Evolutionary conservation across 106 monocot genomes (phyloP).

Genomic region (Apostasia ramifera): DNA sequence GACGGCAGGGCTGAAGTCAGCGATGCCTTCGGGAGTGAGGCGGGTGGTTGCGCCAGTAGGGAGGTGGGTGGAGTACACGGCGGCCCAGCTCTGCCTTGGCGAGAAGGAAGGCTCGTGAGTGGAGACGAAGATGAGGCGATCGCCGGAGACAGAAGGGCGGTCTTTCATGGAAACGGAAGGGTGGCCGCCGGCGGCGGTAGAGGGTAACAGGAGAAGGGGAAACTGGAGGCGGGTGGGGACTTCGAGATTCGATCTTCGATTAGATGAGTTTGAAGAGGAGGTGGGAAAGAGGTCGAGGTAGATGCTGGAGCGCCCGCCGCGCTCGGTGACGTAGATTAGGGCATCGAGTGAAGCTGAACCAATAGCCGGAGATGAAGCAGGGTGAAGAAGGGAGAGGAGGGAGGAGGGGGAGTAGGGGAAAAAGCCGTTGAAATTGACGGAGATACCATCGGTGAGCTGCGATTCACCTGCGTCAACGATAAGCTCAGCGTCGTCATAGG

Average conservation of each 20-base stretch:
- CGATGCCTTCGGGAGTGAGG: slow-evolving; percentile 46
- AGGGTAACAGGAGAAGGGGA: slow-evolving; percentile 8
- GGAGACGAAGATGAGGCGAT: slow-evolving; percentile 69
- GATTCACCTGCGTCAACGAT: slow-evolving; percentile 14
- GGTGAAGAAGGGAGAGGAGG: slow-evolving; percentile 17
- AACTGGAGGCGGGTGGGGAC: slow-evolving; percentile 16
- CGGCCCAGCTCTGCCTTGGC: slow-evolving; percentile 67
- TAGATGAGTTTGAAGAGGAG: slow-evolving; percentile 2
- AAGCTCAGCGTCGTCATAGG: not conserved
- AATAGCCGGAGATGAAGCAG: not conserved
- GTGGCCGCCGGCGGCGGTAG: not conserved
- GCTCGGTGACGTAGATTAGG: slow-evolving; percentile 65
- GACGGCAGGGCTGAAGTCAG: slow-evolving; percentile 83
- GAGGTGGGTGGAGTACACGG: slow-evolving; percentile 82
- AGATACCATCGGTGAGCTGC: slow-evolving; percentile 73
- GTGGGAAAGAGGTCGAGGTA: slow-evolving; percentile 39
- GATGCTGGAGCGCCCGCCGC: slow-evolving; percentile 49
- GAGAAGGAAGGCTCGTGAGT: slow-evolving; percentile 38
- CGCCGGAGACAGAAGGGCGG: slow-evolving; percentile 52
- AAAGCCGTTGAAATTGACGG: slow-evolving; percentile 94
- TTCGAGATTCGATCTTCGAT: slow-evolving; percentile 10
- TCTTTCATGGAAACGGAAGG: slow-evolving; percentile 49
- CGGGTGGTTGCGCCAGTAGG: slow-evolving; percentile 34
- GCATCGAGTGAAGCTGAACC: not conserved
- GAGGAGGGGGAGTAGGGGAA: slow-evolving; percentile 37